Evolutionary conservation across 148 eudicot species (phyloP).

Genomic region (Fallopia convolvulus): DNA sequence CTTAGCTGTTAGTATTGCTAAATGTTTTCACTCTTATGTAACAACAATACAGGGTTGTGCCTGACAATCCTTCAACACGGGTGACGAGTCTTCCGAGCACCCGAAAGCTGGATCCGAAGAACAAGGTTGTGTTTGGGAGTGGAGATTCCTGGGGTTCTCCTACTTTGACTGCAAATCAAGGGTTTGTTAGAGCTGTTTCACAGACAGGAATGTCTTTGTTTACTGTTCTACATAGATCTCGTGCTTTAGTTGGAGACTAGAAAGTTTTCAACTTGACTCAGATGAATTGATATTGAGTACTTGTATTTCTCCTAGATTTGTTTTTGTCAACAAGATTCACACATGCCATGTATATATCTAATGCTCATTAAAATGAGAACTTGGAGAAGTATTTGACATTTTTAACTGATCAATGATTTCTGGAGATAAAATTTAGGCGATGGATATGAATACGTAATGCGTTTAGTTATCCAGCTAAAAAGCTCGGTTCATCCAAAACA

Average conservation of each 20-base stretch:
- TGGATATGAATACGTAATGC: no score
- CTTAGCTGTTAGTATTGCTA: not conserved
- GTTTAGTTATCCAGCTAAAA: no score
- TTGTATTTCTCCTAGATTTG: not conserved
- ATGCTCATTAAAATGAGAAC: no score
- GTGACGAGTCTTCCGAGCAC: constrained; percentile 74
- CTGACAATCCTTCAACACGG: constrained; percentile 72
- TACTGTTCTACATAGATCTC: constrained; percentile 67
- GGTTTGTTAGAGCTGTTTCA: constrained; percentile 80
- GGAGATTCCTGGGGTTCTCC: constrained; percentile 79
- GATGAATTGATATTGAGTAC: not conserved
- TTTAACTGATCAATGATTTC: no score
- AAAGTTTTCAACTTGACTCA: not conserved
- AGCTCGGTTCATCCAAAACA: no score
- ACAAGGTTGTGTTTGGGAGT: constrained; percentile 85
- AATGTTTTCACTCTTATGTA: not conserved
- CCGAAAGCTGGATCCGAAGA: constrained; percentile 78
- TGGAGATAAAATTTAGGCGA: no score
- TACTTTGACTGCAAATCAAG: constrained; percentile 90
- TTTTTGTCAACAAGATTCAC: not conserved
- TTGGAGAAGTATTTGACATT: no score
- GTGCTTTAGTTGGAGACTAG: constrained; percentile 57
- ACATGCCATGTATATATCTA: no score
- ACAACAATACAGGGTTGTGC: constrained; percentile 44
- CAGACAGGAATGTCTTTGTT: constrained; percentile 85